Evolutionary conservation across 192 early-diverging fungal species (phyloP).

Genomic region (Oehlia diaphana): DNA sequence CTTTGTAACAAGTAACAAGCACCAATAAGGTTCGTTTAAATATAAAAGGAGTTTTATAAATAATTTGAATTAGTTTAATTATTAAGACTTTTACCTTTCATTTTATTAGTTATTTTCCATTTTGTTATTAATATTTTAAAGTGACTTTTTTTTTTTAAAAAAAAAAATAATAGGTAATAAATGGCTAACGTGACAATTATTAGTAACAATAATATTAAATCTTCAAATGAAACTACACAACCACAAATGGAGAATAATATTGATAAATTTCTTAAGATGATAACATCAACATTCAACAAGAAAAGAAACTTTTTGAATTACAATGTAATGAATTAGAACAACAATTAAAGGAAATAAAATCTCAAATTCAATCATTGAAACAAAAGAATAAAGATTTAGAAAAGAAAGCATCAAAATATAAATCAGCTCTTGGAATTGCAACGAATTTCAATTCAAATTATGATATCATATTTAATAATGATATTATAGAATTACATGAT

Average conservation of each 20-base stretch:
- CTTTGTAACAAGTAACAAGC: too few species aligned
- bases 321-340: neutral
- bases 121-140: too few species aligned
- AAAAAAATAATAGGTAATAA: too few species aligned
- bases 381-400: neutral
- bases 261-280: neutral
- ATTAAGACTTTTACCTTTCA: too few species aligned
- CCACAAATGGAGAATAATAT: neutral
- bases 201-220: too few species aligned
- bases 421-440: neutral
- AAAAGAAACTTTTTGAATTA: neutral
- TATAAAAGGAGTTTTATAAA: too few species aligned
- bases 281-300: neutral
- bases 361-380: neutral
- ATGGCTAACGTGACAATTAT: too few species aligned
- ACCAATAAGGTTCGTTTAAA: too few species aligned
- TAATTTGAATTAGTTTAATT: too few species aligned
- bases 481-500: neutral
- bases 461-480: neutral
- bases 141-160: too few species aligned
- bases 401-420: neutral
- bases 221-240: too few species aligned
- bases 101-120: too few species aligned
- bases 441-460: neutral
- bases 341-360: neutral